Percentiles rank a stretch among this genome's conserved stretches.
phyloP scores from a whole-genome alignment of 2,329 filamentous ascomycete genomes.

The Hypoxylon sp. region DNA sequence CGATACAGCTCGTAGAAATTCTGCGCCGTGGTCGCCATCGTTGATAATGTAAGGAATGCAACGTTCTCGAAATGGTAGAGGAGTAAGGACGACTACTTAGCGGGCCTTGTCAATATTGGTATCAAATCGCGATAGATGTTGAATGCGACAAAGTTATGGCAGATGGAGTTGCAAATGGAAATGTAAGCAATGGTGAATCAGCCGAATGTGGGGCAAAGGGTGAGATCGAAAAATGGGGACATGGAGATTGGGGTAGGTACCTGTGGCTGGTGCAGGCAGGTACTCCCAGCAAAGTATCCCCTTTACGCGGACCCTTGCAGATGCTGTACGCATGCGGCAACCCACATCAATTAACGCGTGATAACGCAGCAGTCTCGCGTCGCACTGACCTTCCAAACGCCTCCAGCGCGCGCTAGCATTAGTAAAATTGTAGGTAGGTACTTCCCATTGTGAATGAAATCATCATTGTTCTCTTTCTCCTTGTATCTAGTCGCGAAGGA shows the following conservation, averaged over 20 bases:
- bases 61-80: too few species aligned
- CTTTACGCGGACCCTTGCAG: slow-evolving; percentile 11
- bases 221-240: too few species aligned
- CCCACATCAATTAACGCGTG: slow-evolving; percentile 46
- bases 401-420: slow-evolving; percentile 42
- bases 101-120: too few species aligned
- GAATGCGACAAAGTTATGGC: slow-evolving; percentile 14
- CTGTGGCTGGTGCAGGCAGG: too few species aligned
- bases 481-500: not conserved
- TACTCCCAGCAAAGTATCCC: slow-evolving; percentile 2
- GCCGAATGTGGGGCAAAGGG: not conserved
- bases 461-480: slow-evolving; percentile 36
- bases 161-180: too few species aligned
- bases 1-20: slow-evolving; percentile 95
- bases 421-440: slow-evolving; percentile 31
- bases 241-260: too few species aligned
- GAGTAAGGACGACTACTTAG: too few species aligned
- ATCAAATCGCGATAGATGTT: slow-evolving; percentile 18
- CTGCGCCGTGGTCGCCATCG: slow-evolving; percentile 59
- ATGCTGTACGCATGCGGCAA: slow-evolving; percentile 24
- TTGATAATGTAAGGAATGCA: too few species aligned
- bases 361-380: slow-evolving; percentile 46
- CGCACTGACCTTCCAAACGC: slow-evolving; percentile 20
- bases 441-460: slow-evolving; percentile 44
- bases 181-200: slow-evolving; percentile 16